Base-by-base conservation (phyloP, 1,284 basidiomycete species). In the Peniophora sp. region DNA sequence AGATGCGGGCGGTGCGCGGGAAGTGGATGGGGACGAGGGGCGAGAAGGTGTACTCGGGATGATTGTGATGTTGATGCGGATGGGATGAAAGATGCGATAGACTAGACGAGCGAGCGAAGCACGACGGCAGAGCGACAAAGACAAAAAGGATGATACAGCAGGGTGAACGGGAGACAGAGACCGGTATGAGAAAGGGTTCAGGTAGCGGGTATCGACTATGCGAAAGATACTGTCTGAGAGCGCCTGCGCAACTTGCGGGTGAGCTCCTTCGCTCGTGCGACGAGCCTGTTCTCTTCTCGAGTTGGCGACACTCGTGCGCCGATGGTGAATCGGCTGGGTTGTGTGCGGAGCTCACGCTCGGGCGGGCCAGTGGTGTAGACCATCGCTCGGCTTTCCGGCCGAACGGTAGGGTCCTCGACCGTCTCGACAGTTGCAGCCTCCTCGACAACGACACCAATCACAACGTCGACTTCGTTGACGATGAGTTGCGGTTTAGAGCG, bases 341-440 rank as follows among this genome's bases (percentile, higher is more conserved):
- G 43, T 9, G 17, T 45, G 20, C 43, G 17, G 10, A 45, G 43
- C 10, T 45, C n/a, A 6, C 43, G 15, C 39, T 41, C 39, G 39
- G 39, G 39, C 39, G 15, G n/a, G 45, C 52, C 62, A 14, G 55
- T 54, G 47, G 52, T 53, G 53, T 73, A 71, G n/a, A 72, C 73
- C 14, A 68, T 73, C 24, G 57, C 36, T 17, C 56, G 55, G 23
- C 53, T 57, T 22, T 53, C 51, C 14, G 55, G 56, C 10, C 51
- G 50, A 23, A 66, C 59, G 46, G 64, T 65, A 41, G 64, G 64
- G 9, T 64, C 57, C 3, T 69, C 60, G 48, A 73, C 53, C 32
- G 51, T 50, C 55, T 67, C 75, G 3, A 73, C 70, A 5, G 73
- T 81, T 1, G 76, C 76, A 18, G 56, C 48, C 54, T 79, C 74